Evolutionary conservation across 805 yeast species (phyloP).

Genomic region (Candida morakotiae): DNA sequence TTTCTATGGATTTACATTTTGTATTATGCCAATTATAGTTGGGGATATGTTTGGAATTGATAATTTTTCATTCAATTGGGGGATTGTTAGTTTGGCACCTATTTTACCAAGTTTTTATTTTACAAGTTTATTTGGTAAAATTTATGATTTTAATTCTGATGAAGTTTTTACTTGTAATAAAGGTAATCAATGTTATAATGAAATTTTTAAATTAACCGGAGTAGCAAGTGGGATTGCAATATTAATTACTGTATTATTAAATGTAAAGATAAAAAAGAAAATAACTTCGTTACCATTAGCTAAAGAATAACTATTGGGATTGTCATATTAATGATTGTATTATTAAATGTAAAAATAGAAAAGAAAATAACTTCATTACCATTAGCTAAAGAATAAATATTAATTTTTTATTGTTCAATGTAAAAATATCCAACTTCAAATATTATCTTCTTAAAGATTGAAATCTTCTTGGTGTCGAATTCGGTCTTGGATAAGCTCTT

Average conservation of each 20-base stretch:
- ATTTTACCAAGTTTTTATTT: constrained; percentile 56
- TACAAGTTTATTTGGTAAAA: constrained; percentile 58
- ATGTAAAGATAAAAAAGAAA: background rate
- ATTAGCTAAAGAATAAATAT: no score
- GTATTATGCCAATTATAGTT: constrained; percentile 71
- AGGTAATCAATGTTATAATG: constrained; percentile 41
- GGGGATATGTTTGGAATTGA: constrained; percentile 70
- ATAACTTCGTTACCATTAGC: constrained; percentile 8
- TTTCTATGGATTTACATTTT: constrained; percentile 70
- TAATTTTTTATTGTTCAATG: no score
- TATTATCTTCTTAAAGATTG: constrained; percentile 13
- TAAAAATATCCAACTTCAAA: no score
- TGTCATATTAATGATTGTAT: constrained; percentile 13
- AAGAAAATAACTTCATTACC: constrained; percentile 7
- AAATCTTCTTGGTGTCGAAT: constrained; percentile 9
- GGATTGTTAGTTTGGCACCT: constrained; percentile 64
- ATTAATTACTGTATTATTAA: constrained; percentile 6
- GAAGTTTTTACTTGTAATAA: constrained; percentile 17
- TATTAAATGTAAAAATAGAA: background rate
- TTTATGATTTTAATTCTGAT: constrained; percentile 49
- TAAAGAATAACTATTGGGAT: no score
- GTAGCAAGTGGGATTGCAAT: constrained; percentile 26
- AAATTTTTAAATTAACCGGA: constrained; percentile 39
- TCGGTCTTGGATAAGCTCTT: constrained; percentile 19
- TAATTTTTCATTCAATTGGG: constrained; percentile 71